Percentiles rank a stretch among this genome's conserved stretches.
These are phyloP conservation scores for Penicillium samsonianum DNA, from an alignment of 495 filamentous ascomycete genomes.

Conservation along the genomic window DNA sequence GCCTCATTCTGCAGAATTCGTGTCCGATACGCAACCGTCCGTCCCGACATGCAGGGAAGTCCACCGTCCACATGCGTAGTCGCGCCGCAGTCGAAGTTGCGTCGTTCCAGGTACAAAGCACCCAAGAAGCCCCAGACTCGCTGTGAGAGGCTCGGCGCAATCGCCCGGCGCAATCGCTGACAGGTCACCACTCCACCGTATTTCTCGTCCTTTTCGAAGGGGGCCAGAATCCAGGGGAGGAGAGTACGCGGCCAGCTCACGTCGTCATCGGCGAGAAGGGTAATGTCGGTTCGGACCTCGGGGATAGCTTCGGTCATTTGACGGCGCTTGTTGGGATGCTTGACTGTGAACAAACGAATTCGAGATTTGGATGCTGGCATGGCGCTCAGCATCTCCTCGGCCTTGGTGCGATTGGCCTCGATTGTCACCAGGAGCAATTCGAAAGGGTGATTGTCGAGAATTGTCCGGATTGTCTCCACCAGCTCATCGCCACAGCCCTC, in stretches of 20 bases:
- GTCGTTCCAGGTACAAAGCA: slow-evolving; percentile 76
- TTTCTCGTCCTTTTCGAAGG: slow-evolving; percentile 69
- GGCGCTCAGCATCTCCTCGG: slow-evolving; percentile 50
- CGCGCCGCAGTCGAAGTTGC: slow-evolving; percentile 88
- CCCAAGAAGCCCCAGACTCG: slow-evolving; percentile 76
- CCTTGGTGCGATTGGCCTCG: slow-evolving; percentile 59
- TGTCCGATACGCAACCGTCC: slow-evolving; percentile 80
- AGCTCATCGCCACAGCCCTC: slow-evolving; percentile 62
- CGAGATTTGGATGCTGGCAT: slow-evolving; percentile 54
- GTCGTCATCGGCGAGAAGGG: slow-evolving; percentile 84
- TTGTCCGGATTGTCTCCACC: slow-evolving; percentile 60
- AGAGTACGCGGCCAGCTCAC: slow-evolving; percentile 79
- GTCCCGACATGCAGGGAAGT: slow-evolving; percentile 83
- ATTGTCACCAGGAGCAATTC: slow-evolving; percentile 67
- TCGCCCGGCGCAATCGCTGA: slow-evolving; percentile 71
- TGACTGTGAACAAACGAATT: slow-evolving; percentile 54
- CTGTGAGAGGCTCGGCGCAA: slow-evolving; percentile 54
- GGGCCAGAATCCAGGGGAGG: slow-evolving; percentile 79
- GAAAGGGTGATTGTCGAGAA: slow-evolving; percentile 54
- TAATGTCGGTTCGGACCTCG: slow-evolving; percentile 70
- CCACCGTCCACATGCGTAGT: slow-evolving; percentile 85
- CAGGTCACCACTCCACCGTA: slow-evolving; percentile 83
- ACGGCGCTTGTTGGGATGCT: slow-evolving; percentile 75
- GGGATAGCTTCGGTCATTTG: slow-evolving; percentile 83
- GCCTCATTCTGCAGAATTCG: slow-evolving; percentile 74